Evolutionary conservation across 1,284 basidiomycete species (phyloP).

Genomic region (Melampsora americana): DNA sequence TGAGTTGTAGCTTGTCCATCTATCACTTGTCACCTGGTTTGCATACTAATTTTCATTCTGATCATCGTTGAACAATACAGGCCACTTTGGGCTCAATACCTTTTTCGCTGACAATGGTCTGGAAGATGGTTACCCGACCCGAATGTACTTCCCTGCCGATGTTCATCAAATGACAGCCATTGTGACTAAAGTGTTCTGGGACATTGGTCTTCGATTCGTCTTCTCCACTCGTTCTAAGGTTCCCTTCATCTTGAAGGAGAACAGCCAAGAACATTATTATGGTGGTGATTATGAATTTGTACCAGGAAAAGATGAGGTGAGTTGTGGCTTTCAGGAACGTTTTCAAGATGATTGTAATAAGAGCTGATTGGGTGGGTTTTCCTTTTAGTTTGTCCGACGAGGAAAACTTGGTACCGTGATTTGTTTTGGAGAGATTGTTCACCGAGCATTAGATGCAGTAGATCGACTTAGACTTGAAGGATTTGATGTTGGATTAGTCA

Average conservation of each 20-base stretch:
- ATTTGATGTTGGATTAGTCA: conserved; percentile 73
- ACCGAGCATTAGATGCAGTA: conserved; percentile 75
- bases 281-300: conserved; percentile 70
- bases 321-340: conserved; percentile 67
- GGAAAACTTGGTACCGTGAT: conserved; percentile 33
- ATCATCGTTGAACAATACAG: conserved; percentile 22
- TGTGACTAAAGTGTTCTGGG: conserved; percentile 72
- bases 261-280: conserved; percentile 66
- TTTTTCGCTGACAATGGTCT: conserved; percentile 82
- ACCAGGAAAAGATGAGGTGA: conserved; percentile 77
- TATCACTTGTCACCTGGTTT: no score
- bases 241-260: conserved; percentile 74
- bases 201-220: conserved; percentile 72
- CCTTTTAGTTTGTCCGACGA: conserved; percentile 24
- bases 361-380: neutral
- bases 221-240: conserved; percentile 83
- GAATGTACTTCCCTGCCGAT: conserved; percentile 80
- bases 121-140: conserved; percentile 66
- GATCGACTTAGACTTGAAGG: conserved; percentile 67
- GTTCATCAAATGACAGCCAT: conserved; percentile 72
- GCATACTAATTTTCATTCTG: no score
- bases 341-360: neutral
- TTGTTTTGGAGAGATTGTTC: conserved; percentile 64
- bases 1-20: neutral
- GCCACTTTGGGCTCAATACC: conserved; percentile 64